A percentile compares a stretch with the other conserved stretches of the same genome.
These are phyloP conservation scores for Penicillium sp. DNA, from an alignment of 2,329 filamentous ascomycete species.

Conservation along the genomic window DNA sequence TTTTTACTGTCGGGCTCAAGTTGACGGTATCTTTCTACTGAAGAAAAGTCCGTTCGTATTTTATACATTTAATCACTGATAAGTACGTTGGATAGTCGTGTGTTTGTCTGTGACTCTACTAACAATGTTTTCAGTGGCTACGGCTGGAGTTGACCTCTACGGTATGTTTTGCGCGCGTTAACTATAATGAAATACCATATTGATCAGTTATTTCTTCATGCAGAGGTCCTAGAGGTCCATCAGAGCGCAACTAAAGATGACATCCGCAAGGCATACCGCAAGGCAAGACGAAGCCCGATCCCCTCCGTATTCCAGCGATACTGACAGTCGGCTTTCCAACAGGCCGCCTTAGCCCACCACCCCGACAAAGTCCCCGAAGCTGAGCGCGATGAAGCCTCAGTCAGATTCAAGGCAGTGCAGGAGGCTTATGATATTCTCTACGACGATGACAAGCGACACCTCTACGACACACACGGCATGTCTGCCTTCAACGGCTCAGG, in stretches of 20 bases:
- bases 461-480: conserved; percentile 96
- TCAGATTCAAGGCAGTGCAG: conserved; percentile 87
- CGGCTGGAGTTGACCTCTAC: conserved; percentile 57
- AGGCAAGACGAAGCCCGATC: conserved; percentile 54
- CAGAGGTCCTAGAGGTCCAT: conserved; percentile 76
- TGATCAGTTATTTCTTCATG: conserved; percentile 9
- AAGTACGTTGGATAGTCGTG: not conserved
- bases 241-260: conserved; percentile 71
- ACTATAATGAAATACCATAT: not conserved
- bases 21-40: not conserved
- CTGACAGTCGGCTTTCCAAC: conserved; percentile 11
- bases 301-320: not conserved
- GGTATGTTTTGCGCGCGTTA: conserved; percentile 44
- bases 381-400: conserved; percentile 78
- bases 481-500: conserved; percentile 81
- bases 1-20: not conserved
- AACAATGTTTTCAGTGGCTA: conserved; percentile 32
- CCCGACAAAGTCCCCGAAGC: conserved; percentile 93
- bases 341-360: conserved; percentile 85
- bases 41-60: not conserved
- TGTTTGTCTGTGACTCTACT: conserved; percentile 14
- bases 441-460: conserved; percentile 86
- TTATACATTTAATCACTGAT: not conserved
- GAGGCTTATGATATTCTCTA: conserved; percentile 97
- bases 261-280: conserved; percentile 95